Base-by-base conservation (phyloP, 768 basidiomycete genomes). In the Leccinum variicolor region DNA sequence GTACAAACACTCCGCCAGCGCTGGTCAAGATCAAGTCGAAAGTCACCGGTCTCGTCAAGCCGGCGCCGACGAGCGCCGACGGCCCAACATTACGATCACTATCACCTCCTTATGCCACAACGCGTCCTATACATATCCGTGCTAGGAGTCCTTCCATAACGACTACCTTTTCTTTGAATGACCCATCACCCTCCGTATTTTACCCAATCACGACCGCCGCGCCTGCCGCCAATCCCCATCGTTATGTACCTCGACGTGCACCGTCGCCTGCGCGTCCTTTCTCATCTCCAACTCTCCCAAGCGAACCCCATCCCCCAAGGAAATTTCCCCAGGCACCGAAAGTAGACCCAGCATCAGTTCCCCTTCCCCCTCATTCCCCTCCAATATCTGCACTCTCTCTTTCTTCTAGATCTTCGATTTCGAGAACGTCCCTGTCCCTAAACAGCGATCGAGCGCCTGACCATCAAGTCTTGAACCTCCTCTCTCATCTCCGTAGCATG, bases 331-430 rank as follows among this genome's bases (percentile, higher is more conserved):
- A 58, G 6, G 43, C 50, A 21, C 52, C 68, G 29, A 83, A 77
- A 61, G 77, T 84, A 28, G 86, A 87, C 60, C 82, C 85, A 9
- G 64, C 77, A 15, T 73, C 76, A 1, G 78, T 86, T 57, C 85
- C 86, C n/a, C 70, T 86, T 4, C 84, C 86, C 3, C 82, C 86
- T 2, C 77, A 84, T 58, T 91, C 90, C 2, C 90, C 90, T 14
- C 85, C 89, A 1, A 75, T 78, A 28, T 92, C 90, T 21, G 77
- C 85, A 0, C 62, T 91, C 15, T 92, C 90, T 1, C 81, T 86
- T 63, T 91, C 90, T n/a, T 90, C 90, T 4, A 82, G 75, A n/a
- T 90, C 88, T 2, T 88, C 87, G 3, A 73, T 78, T 13, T 87
- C 87, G 1, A 75, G 73, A 13, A 82, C 84, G 0, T 82, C 85